Evolutionary conservation across 2,329 filamentous ascomycete species (phyloP).

Genomic region (Sporothrix luriei): DNA sequence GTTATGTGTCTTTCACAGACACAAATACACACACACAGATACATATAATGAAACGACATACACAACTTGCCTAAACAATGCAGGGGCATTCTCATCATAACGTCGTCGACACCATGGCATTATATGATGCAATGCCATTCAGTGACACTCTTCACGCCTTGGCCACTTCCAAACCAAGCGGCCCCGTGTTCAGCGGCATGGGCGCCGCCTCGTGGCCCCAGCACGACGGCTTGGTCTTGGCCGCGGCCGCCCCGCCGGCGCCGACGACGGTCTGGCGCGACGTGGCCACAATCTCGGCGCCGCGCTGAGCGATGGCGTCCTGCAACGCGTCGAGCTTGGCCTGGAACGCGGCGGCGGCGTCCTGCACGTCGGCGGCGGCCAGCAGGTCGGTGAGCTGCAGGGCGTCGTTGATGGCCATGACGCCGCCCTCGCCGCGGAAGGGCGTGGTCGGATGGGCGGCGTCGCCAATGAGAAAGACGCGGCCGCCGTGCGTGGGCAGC

Average conservation of each 20-base stretch:
- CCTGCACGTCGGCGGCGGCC: conserved; percentile 25
- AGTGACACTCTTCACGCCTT: background rate
- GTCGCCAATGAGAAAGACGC: conserved; percentile 49
- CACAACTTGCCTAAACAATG: background rate
- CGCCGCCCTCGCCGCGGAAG: conserved; percentile 53
- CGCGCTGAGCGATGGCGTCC: conserved; percentile 39
- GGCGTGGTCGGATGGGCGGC: conserved; percentile 53
- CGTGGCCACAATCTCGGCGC: conserved; percentile 36
- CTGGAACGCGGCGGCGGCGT: conserved; percentile 26
- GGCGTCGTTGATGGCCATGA: conserved; percentile 50
- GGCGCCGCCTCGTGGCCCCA: conserved; percentile 34
- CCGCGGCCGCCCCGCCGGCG: background rate
- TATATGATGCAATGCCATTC: no score
- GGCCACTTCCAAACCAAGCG: background rate
- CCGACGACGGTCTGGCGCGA: conserved; percentile 27
- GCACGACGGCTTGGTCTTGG: conserved; percentile 26
- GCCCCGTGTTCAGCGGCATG: background rate
- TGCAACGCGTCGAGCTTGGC: conserved; percentile 38
- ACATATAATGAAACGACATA: background rate
- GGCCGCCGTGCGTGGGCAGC: conserved; percentile 41
- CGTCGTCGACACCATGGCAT: background rate
- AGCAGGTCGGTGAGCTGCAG: conserved; percentile 39
- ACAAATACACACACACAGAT: conserved; percentile 1
- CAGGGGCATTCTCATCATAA: background rate
- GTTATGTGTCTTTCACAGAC: background rate